Evolutionary conservation across 495 filamentous ascomycete species (phyloP).

Genomic region (Aspergillus affinis): DNA sequence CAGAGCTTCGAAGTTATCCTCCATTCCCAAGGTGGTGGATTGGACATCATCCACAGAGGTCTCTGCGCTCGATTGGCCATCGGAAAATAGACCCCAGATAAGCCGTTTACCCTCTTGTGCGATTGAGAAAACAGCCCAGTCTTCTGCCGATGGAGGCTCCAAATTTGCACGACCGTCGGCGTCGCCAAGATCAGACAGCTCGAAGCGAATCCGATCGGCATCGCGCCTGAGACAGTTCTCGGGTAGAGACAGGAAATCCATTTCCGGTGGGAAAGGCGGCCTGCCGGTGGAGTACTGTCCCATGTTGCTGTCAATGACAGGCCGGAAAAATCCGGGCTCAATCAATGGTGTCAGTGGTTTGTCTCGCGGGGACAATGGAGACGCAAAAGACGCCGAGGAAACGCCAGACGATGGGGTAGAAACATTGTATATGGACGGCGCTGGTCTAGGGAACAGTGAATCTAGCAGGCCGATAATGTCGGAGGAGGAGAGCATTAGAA

Average conservation of each 20-base stretch:
- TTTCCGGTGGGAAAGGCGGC: constrained; percentile 31
- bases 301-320: constrained; percentile 16
- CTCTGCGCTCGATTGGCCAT: constrained; percentile 20
- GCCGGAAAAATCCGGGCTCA: constrained; percentile 34
- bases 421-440: constrained; percentile 27
- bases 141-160: constrained; percentile 43
- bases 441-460: constrained; percentile 38
- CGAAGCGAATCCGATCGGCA: constrained; percentile 47
- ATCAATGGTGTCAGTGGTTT: constrained; percentile 17
- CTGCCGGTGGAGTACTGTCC: constrained; percentile 22
- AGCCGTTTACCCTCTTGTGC: constrained; percentile 67
- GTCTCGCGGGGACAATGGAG: constrained; percentile 13
- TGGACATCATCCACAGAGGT: constrained; percentile 55
- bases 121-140: constrained; percentile 67
- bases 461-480: constrained; percentile 43
- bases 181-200: constrained; percentile 41
- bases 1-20: constrained; percentile 80
- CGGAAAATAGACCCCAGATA: constrained; percentile 63
- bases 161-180: constrained; percentile 31
- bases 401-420: constrained; percentile 24
- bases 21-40: constrained; percentile 64
- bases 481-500: constrained; percentile 41
- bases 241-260: constrained; percentile 24
- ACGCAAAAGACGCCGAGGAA: constrained; percentile 11
- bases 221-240: constrained; percentile 30